Percentiles rank a stretch among this genome's conserved stretches.
Conservation (phyloP, 129 eudicot genomes). For the Solidago caesia region DNA sequence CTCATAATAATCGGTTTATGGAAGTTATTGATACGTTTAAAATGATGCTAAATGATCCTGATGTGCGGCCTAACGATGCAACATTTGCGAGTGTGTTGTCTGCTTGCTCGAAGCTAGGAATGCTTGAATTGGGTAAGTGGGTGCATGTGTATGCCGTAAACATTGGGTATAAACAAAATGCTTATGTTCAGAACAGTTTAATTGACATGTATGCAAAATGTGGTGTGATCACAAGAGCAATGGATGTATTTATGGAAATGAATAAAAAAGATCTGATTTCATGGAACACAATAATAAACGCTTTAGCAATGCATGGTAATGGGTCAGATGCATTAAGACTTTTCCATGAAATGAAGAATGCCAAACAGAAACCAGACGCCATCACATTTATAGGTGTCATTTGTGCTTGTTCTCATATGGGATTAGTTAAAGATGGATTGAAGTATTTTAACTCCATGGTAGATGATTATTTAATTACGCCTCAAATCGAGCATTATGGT, state of each 20-base stretch:
- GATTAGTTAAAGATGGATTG: constrained; percentile 56
- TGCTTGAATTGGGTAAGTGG: constrained; percentile 78
- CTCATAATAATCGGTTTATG: constrained; percentile 38
- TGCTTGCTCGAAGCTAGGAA: constrained; percentile 79
- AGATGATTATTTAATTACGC: constrained; percentile 42
- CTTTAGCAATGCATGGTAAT: constrained; percentile 74
- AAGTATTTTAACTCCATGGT: constrained; percentile 53
- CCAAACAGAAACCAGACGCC: constrained; percentile 59
- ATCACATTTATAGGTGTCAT: constrained; percentile 65
- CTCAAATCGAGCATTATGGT: constrained; percentile 77
- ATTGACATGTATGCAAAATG: constrained; percentile 88
- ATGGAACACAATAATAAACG: constrained; percentile 74
- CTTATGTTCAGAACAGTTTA: constrained; percentile 54
- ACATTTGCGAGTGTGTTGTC: constrained; percentile 62
- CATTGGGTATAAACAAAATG: constrained; percentile 49
- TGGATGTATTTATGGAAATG: constrained; percentile 49
- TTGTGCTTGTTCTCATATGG: constrained; percentile 83
- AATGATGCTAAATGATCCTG: constrained; percentile 53
- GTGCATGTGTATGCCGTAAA: constrained; percentile 54
- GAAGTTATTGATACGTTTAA: constrained; percentile 62
- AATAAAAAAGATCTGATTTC: constrained; percentile 59
- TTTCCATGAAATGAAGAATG: constrained; percentile 52
- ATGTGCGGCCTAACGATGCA: constrained; percentile 67
- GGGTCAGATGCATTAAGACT: constrained; percentile 53
- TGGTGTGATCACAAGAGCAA: constrained; percentile 56